phyloP scores from a whole-genome alignment of 805 yeast genomes.

The Cyberlindnera amylophila region DNA sequence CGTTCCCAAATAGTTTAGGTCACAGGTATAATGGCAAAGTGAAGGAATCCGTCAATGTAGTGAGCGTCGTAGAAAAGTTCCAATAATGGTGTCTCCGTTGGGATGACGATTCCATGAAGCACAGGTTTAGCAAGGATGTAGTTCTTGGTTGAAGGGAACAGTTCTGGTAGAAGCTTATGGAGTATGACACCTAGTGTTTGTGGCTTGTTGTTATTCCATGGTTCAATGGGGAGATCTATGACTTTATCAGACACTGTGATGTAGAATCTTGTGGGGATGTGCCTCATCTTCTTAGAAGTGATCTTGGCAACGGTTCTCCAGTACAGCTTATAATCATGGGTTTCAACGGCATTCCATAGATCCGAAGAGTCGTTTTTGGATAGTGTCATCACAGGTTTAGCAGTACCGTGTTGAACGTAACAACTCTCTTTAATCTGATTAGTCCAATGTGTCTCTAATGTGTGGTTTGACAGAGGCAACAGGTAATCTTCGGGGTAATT shows the following conservation, averaged over 20 bases:
- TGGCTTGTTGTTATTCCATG: constrained; percentile 3
- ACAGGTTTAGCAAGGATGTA: constrained; percentile 40
- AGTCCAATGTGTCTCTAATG: constrained; percentile 53
- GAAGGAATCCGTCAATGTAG: constrained; percentile 65
- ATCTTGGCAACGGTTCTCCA: constrained; percentile 20
- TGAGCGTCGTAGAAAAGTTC: constrained; percentile 43
- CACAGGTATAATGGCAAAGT: constrained; percentile 42
- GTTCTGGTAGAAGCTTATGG: constrained; percentile 39
- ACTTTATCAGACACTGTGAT: constrained; percentile 36
- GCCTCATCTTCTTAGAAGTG: constrained; percentile 27
- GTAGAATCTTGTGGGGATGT: constrained; percentile 48
- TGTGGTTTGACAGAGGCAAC: constrained; percentile 33
- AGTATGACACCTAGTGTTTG: constrained; percentile 38
- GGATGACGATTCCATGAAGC: constrained; percentile 53
- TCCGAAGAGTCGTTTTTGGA: constrained; percentile 55
- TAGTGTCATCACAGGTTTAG: constrained; percentile 76
- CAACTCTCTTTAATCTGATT: constrained; percentile 83
- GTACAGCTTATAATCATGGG: constrained; percentile 32
- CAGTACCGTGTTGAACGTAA: constrained; percentile 68
- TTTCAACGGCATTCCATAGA: constrained; percentile 51
- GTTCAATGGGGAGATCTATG: constrained; percentile 32
- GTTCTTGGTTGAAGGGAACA: constrained; percentile 39
- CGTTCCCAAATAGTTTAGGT: constrained; percentile 26
- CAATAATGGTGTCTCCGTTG: constrained; percentile 39
- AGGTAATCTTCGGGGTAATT: constrained; percentile 43